A percentile compares a stretch with the other conserved stretches of the same genome.
These are phyloP conservation scores for Metschnikowia chrysomelidarum DNA, from an alignment of 805 yeast genomes.

Conservation along the genomic window DNA sequence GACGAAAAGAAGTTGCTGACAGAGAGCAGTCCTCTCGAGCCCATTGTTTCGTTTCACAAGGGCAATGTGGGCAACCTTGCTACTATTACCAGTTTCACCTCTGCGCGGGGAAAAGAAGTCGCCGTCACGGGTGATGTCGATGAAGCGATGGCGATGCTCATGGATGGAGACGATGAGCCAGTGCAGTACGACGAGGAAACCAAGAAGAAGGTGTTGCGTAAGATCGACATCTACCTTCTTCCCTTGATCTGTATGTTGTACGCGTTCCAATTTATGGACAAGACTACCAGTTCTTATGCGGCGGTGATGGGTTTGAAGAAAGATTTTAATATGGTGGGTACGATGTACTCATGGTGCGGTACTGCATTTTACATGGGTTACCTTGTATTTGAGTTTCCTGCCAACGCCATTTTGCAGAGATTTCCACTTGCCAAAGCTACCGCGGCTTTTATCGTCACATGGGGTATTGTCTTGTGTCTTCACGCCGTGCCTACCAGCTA, in stretches of 20 bases:
- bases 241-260: conserved; percentile 53
- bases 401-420: conserved; percentile 47
- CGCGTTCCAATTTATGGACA: conserved; percentile 58
- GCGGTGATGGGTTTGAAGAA: conserved; percentile 62
- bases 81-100: conserved; percentile 18
- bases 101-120: conserved; percentile 21
- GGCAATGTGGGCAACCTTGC: conserved; percentile 16
- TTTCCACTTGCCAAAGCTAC: conserved; percentile 56
- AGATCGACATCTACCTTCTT: conserved; percentile 49
- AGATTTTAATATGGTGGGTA: conserved; percentile 46
- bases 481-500: conserved; percentile 48
- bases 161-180: conserved; percentile 25
- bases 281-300: conserved; percentile 57
- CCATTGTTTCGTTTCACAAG: conserved; percentile 15
- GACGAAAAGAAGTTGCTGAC: conserved; percentile 5
- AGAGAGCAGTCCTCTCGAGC: conserved; percentile 2
- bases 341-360: conserved; percentile 41
- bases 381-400: conserved; percentile 53
- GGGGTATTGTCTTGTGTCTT: conserved; percentile 61
- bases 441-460: conserved; percentile 47
- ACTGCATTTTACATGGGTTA: conserved; percentile 65
- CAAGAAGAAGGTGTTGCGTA: conserved; percentile 43
- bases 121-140: conserved; percentile 41
- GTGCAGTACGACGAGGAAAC: conserved; percentile 19
- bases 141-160: conserved; percentile 44